Conservation (phyloP, 805 yeast genomes). For the Metschnikowia lochheadii region DNA sequence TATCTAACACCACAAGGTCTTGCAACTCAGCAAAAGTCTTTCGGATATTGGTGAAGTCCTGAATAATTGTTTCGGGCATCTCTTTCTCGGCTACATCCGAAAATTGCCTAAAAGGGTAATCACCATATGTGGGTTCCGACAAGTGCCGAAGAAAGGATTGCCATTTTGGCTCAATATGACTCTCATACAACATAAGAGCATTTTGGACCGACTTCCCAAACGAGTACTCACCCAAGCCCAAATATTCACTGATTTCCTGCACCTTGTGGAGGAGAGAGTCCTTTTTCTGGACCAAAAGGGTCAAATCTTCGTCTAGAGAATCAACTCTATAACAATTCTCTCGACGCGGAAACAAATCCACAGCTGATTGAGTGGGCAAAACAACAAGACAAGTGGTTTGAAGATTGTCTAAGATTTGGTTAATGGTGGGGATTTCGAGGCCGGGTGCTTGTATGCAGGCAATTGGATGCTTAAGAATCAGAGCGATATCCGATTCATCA, state of each 20-base stretch:
- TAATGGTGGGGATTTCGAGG: neutral
- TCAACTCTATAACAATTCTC: conserved; percentile 5
- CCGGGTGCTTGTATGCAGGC: neutral
- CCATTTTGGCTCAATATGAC: conserved; percentile 21
- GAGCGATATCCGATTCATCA: neutral
- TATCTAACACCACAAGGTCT: conserved; percentile 8
- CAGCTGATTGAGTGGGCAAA: conserved; percentile 11
- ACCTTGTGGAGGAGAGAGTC: conserved; percentile 9
- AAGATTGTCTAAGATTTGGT: neutral
- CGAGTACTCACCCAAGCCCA: conserved; percentile 15
- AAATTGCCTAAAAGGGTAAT: conserved; percentile 13
- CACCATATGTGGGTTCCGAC: neutral
- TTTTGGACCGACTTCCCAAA: conserved; percentile 16
- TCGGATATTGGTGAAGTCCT: conserved; percentile 9
- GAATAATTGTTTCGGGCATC: neutral
- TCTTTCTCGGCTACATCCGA: neutral
- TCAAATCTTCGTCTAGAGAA: neutral
- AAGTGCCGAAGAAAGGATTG: conserved; percentile 8
- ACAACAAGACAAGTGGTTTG: conserved; percentile 9
- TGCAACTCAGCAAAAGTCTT: conserved; percentile 10
- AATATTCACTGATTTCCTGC: conserved; percentile 13
- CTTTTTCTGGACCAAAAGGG: conserved; percentile 5
- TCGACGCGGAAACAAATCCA: conserved; percentile 6
- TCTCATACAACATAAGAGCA: conserved; percentile 19
- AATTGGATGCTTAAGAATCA: neutral